Base-by-base conservation (phyloP, 1,284 basidiomycete genomes). In the Cryptococcus hybrid region DNA sequence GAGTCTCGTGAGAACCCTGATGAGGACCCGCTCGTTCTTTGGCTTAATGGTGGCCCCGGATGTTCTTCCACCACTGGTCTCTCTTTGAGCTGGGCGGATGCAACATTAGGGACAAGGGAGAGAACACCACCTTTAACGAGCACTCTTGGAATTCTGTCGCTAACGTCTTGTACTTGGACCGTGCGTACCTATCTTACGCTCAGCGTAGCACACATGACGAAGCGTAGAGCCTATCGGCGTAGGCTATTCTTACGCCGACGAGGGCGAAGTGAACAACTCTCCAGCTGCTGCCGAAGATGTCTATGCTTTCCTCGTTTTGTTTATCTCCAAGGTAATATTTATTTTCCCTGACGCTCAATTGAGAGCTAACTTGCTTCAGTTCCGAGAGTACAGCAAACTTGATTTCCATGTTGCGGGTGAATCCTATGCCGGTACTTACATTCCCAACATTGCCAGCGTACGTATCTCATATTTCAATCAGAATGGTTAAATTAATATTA, bases 231-330 rank as follows among this genome's bases (percentile, higher is more conserved):
- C 92, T 8, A 83, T 92, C 67, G 85, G 88, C 58, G 92, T 95
- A 36, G 93, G 93, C 48, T 95, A 84, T 78, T 93, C 90, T 0
- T 95, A 93, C 75, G 84, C 87, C 11, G 81, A 82, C 48, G 84
- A 84, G 15, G 86, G 85, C 2, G 82, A 81, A 3, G 88, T 96
- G 58, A 79, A 81, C 73, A 83, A 78, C 67, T 81, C 82, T 35
- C 81, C 80, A 39, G 79, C 79, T 15, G 80, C 82, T 7, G 83
- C 82, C 50, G 79, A 81, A 71, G 92, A 96, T 65, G 90, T 95
- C 24, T 91, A 91, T 67, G 89, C 89, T 1, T 95, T 96, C 84
- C 81, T 95, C 51, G 82, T 92, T 69, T 84, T 96, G 46, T 96
- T 96, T 84, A 80, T 93, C 59, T 79, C 82, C 12, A 63, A 61